phyloP scores from a whole-genome alignment of 2,329 filamentous ascomycete genomes.

The Nemania serpens region DNA sequence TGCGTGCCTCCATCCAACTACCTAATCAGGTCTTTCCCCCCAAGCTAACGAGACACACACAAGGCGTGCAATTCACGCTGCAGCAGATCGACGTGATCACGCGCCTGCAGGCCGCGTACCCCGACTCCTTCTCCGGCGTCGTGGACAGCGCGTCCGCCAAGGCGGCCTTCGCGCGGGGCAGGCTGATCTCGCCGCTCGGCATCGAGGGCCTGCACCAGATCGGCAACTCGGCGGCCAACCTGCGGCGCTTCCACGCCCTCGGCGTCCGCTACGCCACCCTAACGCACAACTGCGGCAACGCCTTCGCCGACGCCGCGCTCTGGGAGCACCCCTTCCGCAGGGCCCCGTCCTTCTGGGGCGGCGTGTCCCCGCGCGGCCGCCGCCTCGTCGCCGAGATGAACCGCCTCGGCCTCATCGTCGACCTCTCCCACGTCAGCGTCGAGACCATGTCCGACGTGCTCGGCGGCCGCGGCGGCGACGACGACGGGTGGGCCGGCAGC shows the following conservation, averaged over 20 bases:
- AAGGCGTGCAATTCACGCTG: slow-evolving; percentile 66
- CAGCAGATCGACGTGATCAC: slow-evolving; percentile 68
- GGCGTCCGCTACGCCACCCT: slow-evolving; percentile 88
- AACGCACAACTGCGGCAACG: slow-evolving; percentile 93
- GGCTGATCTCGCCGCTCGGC: slow-evolving; percentile 77
- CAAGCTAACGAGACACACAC: slow-evolving; percentile 31
- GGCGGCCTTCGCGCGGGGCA: slow-evolving; percentile 61
- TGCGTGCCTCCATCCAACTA: slow-evolving; percentile 44
- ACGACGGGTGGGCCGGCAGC: slow-evolving; percentile 66
- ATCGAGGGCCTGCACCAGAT: slow-evolving; percentile 94
- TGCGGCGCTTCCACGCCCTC: slow-evolving; percentile 75
- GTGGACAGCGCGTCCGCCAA: slow-evolving; percentile 65
- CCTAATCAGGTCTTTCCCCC: not conserved
- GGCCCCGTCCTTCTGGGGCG: slow-evolving; percentile 67
- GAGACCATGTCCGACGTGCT: slow-evolving; percentile 88
- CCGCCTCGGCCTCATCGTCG: slow-evolving; percentile 90
- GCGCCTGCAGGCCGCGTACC: slow-evolving; percentile 57
- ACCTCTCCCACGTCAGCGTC: slow-evolving; percentile 75
- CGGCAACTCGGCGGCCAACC: slow-evolving; percentile 77
- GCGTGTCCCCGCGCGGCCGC: slow-evolving; percentile 73
- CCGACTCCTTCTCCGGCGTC: slow-evolving; percentile 65
- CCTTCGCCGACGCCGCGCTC: slow-evolving; percentile 83
- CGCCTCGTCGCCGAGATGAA: slow-evolving; percentile 87
- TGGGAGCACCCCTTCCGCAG: slow-evolving; percentile 56
- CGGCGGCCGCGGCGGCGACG: slow-evolving; percentile 57